Conservation (phyloP, 495 filamentous ascomycete genomes). For the Xylaria venustula region DNA sequence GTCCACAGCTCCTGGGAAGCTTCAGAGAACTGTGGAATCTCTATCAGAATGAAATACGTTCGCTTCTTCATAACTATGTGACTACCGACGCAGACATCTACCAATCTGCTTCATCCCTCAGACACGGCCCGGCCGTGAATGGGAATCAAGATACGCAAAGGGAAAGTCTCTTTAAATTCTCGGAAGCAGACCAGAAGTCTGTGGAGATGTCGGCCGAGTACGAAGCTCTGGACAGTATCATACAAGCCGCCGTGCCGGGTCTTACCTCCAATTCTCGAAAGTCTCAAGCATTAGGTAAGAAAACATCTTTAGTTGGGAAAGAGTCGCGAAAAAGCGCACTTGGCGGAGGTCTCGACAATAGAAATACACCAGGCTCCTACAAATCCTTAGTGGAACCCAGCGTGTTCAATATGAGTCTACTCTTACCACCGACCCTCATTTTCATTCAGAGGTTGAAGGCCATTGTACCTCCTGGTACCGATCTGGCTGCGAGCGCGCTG, state of each 20-base stretch:
- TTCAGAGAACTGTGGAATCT: constrained; percentile 96
- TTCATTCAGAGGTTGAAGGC: constrained; percentile 90
- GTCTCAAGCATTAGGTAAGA: constrained; percentile 47
- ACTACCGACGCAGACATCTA: constrained; percentile 83
- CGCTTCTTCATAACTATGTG: constrained; percentile 92
- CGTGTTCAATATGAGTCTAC: constrained; percentile 94
- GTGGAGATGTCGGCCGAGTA: constrained; percentile 75
- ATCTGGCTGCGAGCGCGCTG: constrained; percentile 80
- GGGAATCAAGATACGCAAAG: constrained; percentile 60
- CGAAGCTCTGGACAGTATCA: constrained; percentile 86
- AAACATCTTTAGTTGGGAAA: constrained; percentile 32
- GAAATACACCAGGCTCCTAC: constrained; percentile 63
- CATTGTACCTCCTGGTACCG: constrained; percentile 81
- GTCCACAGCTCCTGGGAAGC: constrained; percentile 64
- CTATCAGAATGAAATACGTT: constrained; percentile 71
- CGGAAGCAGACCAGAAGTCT: constrained; percentile 75
- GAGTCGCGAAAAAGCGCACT: constrained; percentile 44
- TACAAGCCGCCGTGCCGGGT: constrained; percentile 87
- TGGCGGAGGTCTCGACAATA: constrained; percentile 59
- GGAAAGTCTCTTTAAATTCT: constrained; percentile 88
- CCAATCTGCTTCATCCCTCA: constrained; percentile 47
- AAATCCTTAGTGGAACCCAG: constrained; percentile 81
- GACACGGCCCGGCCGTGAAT: constrained; percentile 37
- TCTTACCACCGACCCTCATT: constrained; percentile 88
- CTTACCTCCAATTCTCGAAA: constrained; percentile 78